Conservation (phyloP, 352 stramenopile genomes). For the Blastocystis sp. region DNA sequence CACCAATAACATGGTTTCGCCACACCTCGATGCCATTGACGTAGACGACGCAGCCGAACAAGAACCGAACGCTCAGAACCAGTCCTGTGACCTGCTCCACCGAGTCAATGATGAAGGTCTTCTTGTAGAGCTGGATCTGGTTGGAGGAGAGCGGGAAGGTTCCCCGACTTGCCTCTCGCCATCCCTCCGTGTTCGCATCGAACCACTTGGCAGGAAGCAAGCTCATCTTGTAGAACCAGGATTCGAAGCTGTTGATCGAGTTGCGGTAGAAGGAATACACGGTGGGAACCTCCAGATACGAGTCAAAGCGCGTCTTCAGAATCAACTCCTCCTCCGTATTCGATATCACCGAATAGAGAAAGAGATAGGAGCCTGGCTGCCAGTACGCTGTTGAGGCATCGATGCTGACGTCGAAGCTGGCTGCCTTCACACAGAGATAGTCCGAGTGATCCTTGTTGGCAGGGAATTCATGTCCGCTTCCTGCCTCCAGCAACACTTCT, state of each 20-base stretch:
- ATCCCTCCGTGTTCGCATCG: neutral
- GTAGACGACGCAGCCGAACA: neutral
- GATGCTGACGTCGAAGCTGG: no score
- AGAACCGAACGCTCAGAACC: neutral
- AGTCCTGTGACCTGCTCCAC: neutral
- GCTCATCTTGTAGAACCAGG: conserved; percentile 31
- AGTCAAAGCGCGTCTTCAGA: neutral
- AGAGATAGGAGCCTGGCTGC: neutral
- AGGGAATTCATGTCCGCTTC: no score
- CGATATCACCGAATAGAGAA: neutral
- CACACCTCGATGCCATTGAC: neutral
- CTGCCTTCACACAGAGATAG: no score
- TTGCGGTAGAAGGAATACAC: no score
- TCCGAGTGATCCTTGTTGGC: no score
- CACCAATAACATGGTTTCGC: neutral
- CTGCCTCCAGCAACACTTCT: no score
- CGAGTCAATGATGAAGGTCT: neutral
- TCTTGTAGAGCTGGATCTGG: conserved; percentile 6
- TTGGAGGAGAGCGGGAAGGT: neutral
- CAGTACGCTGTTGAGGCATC: no score
- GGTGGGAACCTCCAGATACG: no score
- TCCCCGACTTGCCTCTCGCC: neutral
- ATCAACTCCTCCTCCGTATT: neutral
- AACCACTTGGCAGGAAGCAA: neutral
- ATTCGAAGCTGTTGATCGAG: no score